phyloP scores from a whole-genome alignment of 2,329 filamentous ascomycete species.

The Tricladium varicosporioides region DNA sequence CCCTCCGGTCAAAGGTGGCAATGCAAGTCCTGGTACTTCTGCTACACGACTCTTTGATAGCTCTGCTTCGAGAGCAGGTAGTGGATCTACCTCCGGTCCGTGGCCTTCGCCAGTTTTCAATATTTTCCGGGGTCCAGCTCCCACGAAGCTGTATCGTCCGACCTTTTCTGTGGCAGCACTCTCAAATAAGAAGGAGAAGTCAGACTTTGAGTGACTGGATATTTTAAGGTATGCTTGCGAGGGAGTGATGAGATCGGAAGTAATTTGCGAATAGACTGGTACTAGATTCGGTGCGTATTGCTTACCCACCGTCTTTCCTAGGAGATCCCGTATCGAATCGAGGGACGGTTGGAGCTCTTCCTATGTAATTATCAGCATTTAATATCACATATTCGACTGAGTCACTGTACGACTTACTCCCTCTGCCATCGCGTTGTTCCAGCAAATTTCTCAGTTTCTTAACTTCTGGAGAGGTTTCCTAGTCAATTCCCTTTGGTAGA shows the following conservation, averaged over 20 bases:
- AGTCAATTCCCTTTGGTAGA: no score
- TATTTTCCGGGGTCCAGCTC: slow-evolving; percentile 75
- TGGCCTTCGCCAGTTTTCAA: slow-evolving; percentile 85
- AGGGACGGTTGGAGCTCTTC: slow-evolving; percentile 57
- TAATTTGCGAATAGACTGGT: slow-evolving; percentile 78
- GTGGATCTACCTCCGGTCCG: slow-evolving; percentile 79
- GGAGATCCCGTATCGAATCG: slow-evolving; percentile 55
- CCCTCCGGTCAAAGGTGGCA: slow-evolving; percentile 86
- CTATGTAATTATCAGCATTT: slow-evolving; percentile 35
- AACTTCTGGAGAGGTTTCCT: background rate
- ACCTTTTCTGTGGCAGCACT: slow-evolving; percentile 92
- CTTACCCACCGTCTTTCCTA: slow-evolving; percentile 48
- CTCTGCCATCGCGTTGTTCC: slow-evolving; percentile 22
- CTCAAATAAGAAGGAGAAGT: slow-evolving; percentile 92
- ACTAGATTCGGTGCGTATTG: slow-evolving; percentile 69
- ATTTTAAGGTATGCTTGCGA: slow-evolving; percentile 95
- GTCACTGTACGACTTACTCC: slow-evolving; percentile 27
- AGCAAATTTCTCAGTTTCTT: background rate
- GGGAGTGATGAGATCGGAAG: slow-evolving; percentile 90
- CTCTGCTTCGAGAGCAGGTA: slow-evolving; percentile 79
- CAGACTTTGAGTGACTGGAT: slow-evolving; percentile 69
- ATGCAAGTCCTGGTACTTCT: slow-evolving; percentile 74
- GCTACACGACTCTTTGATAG: slow-evolving; percentile 77
- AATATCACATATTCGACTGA: slow-evolving; percentile 9
- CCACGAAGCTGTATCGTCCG: slow-evolving; percentile 93